Evolutionary conservation across 345 rosid genomes (phyloP).

Genomic region (Dovyalis caffra): DNA sequence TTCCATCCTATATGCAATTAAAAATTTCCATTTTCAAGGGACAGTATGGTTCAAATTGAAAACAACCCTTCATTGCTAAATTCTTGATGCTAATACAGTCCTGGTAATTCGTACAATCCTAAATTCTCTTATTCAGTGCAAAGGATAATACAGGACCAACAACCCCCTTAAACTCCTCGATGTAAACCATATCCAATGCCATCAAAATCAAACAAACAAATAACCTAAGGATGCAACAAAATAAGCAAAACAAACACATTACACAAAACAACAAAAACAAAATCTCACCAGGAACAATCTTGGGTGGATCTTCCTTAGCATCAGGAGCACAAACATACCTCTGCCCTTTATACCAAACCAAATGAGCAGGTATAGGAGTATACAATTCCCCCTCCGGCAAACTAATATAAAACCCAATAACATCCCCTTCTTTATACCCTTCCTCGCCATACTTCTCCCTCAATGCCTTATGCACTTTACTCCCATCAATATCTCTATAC

Average conservation of each 20-base stretch:
- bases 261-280: background rate
- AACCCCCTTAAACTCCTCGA: background rate
- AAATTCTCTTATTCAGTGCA: background rate
- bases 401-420: conserved; percentile 83
- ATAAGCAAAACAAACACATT: background rate
- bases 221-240: background rate
- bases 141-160: background rate
- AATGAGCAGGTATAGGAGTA: conserved; percentile 73
- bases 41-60: background rate
- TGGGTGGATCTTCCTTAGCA: conserved; percentile 78
- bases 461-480: conserved; percentile 91
- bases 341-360: conserved; percentile 90
- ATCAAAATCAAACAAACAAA: background rate
- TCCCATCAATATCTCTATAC: conserved; percentile 92
- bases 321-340: conserved; percentile 73
- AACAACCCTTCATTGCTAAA: background rate
- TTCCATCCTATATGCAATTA: background rate
- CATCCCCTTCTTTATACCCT: conserved; percentile 92
- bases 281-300: conserved; percentile 72
- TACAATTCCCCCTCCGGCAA: conserved; percentile 75
- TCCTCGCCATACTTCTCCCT: conserved; percentile 85
- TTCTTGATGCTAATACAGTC: background rate
- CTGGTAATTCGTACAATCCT: background rate
- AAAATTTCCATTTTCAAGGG: background rate
- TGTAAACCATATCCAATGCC: background rate